Evolutionary conservation across 768 basidiomycete genomes (phyloP).

Genomic region (Termitomyces eurrhizus): DNA sequence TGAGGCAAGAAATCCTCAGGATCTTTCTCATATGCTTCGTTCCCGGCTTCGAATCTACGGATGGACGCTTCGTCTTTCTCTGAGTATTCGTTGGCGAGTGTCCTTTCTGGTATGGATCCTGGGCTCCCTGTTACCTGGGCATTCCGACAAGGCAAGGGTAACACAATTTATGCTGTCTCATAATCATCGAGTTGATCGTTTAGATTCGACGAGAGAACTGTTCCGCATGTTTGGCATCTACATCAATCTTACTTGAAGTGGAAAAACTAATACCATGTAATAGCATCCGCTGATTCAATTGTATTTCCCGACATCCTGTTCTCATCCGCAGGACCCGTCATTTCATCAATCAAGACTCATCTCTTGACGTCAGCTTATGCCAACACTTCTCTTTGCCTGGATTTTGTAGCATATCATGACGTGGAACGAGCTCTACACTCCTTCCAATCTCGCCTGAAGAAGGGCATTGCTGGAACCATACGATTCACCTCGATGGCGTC

Average conservation of each 20-base stretch:
- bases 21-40: constrained; percentile 34
- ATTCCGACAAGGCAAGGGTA: constrained; percentile 5
- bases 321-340: not conserved
- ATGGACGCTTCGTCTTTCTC: constrained; percentile 30
- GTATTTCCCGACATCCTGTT: constrained; percentile 1
- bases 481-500: constrained; percentile 36
- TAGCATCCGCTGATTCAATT: not conserved
- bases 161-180: not conserved
- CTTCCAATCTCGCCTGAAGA: constrained; percentile 19
- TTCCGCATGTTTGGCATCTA: constrained; percentile 4
- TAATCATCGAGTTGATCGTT: not conserved
- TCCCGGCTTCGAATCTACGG: constrained; percentile 30
- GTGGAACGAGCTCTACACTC: constrained; percentile 20
- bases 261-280: not conserved
- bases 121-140: constrained; percentile 17
- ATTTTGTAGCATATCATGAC: constrained; percentile 19
- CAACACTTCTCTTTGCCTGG: constrained; percentile 7
- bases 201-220: not conserved
- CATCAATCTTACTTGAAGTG: not conserved
- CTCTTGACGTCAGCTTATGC: not conserved
- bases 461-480: constrained; percentile 18
- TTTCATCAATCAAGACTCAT: not conserved
- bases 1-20: constrained; percentile 40
- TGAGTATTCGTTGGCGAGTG: constrained; percentile 30
- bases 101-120: constrained; percentile 33